Conservation (phyloP, 768 basidiomycete species). For the Leccinum incarnatum region DNA sequence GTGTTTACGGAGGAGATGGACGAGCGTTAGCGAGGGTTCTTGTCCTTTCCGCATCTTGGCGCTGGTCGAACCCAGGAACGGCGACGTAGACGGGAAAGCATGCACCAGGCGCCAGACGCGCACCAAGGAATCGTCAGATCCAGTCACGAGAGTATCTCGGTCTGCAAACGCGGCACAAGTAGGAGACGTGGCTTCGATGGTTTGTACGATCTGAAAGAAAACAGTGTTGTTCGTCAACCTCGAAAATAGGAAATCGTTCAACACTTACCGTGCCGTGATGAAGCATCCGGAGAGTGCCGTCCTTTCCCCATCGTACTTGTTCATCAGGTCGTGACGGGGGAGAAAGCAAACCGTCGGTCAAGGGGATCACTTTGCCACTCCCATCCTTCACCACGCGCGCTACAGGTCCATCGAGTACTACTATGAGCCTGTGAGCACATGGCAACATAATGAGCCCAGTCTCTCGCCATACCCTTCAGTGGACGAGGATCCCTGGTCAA, state of each 20-base stretch:
- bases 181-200: slow-evolving; percentile 70
- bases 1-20: slow-evolving; percentile 81
- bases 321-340: slow-evolving; percentile 64
- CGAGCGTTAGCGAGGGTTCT: slow-evolving; percentile 40
- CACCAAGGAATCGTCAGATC: slow-evolving; percentile 77
- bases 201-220: slow-evolving; percentile 58
- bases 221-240: background rate
- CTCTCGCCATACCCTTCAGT: slow-evolving; percentile 47
- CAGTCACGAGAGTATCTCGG: slow-evolving; percentile 69
- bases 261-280: slow-evolving; percentile 58
- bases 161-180: slow-evolving; percentile 81
- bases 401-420: slow-evolving; percentile 40
- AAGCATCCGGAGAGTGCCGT: slow-evolving; percentile 57
- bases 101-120: slow-evolving; percentile 72
- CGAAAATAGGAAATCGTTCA: background rate
- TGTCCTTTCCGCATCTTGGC: slow-evolving; percentile 20
- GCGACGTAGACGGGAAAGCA: slow-evolving; percentile 13
- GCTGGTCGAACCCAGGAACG: slow-evolving; percentile 20
- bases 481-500: slow-evolving; percentile 56
- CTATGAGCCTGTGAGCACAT: slow-evolving; percentile 23
- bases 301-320: slow-evolving; percentile 64
- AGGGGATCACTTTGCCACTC: slow-evolving; percentile 50
- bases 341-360: slow-evolving; percentile 53
- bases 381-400: slow-evolving; percentile 51
- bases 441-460: background rate